Conservation (phyloP, 2,329 filamentous ascomycete species). For the Claviceps sorghi region DNA sequence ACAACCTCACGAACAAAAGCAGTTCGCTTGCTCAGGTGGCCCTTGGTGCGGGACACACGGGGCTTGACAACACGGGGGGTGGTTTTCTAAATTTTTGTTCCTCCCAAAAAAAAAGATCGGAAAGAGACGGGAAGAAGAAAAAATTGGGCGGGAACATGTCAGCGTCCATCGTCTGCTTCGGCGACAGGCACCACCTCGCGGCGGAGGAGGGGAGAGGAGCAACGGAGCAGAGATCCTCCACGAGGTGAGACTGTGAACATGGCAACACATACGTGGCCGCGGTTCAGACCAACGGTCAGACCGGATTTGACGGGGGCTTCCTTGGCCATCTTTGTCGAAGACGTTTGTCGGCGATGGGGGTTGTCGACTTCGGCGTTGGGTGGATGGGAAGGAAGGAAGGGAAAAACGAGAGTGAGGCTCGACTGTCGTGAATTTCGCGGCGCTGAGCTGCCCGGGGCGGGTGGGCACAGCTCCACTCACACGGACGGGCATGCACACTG, state of each 20-base stretch:
- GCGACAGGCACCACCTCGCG: slow-evolving; percentile 13
- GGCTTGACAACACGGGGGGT: slow-evolving; percentile 64
- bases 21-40: slow-evolving; percentile 91
- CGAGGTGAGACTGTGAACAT: slow-evolving; percentile 48
- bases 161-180: slow-evolving; percentile 47
- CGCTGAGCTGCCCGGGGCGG: slow-evolving; percentile 3
- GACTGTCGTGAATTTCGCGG: slow-evolving; percentile 11
- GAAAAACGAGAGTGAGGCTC: slow-evolving; percentile 2
- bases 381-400: slow-evolving; percentile 12
- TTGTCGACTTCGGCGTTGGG: slow-evolving; percentile 15
- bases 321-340: slow-evolving; percentile 39
- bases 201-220: slow-evolving; percentile 12
- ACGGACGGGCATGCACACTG: background rate
- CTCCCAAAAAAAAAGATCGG: slow-evolving; percentile 7
- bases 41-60: slow-evolving; percentile 76
- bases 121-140: slow-evolving; percentile 8
- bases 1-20: slow-evolving; percentile 94
- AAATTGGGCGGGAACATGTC: slow-evolving; percentile 25
- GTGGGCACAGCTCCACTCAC: slow-evolving; percentile 3
- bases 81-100: slow-evolving; percentile 53
- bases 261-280: slow-evolving; percentile 42
- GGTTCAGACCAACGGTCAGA: slow-evolving; percentile 48
- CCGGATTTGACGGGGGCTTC: slow-evolving; percentile 43
- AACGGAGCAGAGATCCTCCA: slow-evolving; percentile 52
- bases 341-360: slow-evolving; percentile 11